Base-by-base conservation (phyloP, 2,329 filamentous ascomycete genomes). In the Verticillium isaacii region DNA sequence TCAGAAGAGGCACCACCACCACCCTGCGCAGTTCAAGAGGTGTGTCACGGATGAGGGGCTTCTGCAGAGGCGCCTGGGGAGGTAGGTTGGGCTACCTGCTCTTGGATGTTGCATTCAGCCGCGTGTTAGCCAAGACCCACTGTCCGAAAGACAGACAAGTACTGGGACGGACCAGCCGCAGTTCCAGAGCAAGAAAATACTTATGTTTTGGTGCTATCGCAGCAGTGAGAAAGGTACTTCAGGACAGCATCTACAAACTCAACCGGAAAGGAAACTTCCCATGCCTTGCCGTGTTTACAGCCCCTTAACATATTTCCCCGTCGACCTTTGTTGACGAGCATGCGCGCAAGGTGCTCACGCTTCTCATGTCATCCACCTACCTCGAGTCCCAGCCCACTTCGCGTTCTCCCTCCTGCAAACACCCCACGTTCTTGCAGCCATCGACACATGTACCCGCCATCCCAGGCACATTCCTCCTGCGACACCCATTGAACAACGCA, bases 351-450 rank as follows among this genome's bases (percentile, higher is more conserved):
- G 45, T 19, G 45, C 45, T 25, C 45, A 12, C 19, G 45, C 19
- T 52, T 25, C 19, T 36, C 45, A 52, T 52, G 19, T 63, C 39
- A 58, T 58, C 36, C 32, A 39, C 29, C 57, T 29, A 17, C 37
- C 36, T 45, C 57, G 29, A 52, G 45, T 41, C 39, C 17, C 41
- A 59, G 50, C 66, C 64, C 63, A 62, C 64, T 68, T 25, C 19
- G 19, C 45, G 45, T 52, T 67, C 68, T 69, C 67, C 66, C 66
- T 73, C 68, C 71, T 73, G 70, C 72, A 72, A 65, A 66, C 73
- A 77, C 75, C 74, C 76, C 75, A 77, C 73, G 71, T 69, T 67
- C 66, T 69, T 69, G 65, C 68, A 69, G 66, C 66, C 65, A 65
- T 64, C 63, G 63, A 66, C 60, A 65, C 66, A 66, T 68, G 65